phyloP scores from a whole-genome alignment of 2,329 filamentous ascomycete species.

The Hymenoscyphus repandus region DNA sequence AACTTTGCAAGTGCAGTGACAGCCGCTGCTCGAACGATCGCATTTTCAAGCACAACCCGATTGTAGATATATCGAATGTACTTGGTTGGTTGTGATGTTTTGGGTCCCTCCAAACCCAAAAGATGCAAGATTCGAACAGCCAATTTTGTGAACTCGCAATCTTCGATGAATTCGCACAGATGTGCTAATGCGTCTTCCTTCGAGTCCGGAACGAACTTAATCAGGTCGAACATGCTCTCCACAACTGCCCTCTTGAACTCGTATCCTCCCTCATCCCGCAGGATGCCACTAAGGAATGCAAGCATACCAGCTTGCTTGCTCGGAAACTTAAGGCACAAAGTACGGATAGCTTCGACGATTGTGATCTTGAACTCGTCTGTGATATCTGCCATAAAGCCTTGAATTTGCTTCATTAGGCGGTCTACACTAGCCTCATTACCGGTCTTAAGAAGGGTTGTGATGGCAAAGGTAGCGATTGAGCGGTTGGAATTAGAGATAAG shows the following conservation, averaged over 20 bases:
- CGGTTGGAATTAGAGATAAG: slow-evolving; percentile 96
- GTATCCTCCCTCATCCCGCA: slow-evolving; percentile 94
- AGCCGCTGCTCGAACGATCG: slow-evolving; percentile 88
- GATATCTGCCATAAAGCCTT: slow-evolving; percentile 97
- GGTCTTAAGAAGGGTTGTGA: slow-evolving; percentile 96
- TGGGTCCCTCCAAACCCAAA: slow-evolving; percentile 88
- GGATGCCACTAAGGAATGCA: slow-evolving; percentile 91
- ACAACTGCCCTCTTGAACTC: slow-evolving; percentile 98
- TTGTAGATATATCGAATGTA: slow-evolving; percentile 99
- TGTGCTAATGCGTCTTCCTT: slow-evolving; percentile 82
- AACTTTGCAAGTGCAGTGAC: slow-evolving; percentile 97
- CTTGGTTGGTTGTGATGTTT: slow-evolving; percentile 93
- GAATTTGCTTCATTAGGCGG: slow-evolving; percentile 97
- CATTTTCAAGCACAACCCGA: slow-evolving; percentile 93
- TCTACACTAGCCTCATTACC: slow-evolving; percentile 97
- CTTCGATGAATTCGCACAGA: slow-evolving; percentile 97
- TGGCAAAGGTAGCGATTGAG: slow-evolving; percentile 96
- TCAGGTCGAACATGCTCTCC: slow-evolving; percentile 98
- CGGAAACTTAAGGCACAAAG: slow-evolving; percentile 94
- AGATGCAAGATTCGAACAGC: slow-evolving; percentile 93
- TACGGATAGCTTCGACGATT: slow-evolving; percentile 97
- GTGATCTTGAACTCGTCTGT: slow-evolving; percentile 99
- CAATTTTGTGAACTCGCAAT: slow-evolving; percentile 98
- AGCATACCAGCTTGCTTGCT: slow-evolving; percentile 98
- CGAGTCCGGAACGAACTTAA: slow-evolving; percentile 94